Evolutionary conservation across 2,329 filamentous ascomycete genomes (phyloP), one percentile per base, ranked within the genome.

Genomic region (Neofusicoccum laricinum): DNA sequence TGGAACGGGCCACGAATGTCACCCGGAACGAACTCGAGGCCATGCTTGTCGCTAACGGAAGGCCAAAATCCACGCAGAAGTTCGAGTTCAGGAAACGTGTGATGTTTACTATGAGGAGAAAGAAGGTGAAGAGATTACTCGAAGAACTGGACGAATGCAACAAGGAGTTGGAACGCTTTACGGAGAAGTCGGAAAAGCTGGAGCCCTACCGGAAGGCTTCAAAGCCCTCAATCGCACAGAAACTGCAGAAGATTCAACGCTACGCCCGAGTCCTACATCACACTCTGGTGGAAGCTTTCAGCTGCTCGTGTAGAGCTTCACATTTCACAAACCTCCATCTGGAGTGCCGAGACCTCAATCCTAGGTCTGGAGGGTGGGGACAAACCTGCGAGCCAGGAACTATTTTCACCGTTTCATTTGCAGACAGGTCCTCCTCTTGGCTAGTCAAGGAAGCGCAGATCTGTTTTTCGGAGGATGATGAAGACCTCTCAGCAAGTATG

Each of bases 121-220:
- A 76, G 64, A 72, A 67, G 15, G 72, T 77, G 50, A 76, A 75
- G 55, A 69, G 68, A 21, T 65, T 76, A 11, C 66, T 77, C 3
- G 73, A 75, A 59, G 72, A 77, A 64, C 66, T 77, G 19, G 71
- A 75, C 40, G 73, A 76, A 2, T 77, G 75, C 69, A 77, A 76
- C 58, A 75, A 75, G 40, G 74, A 77, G 57, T 69, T 77, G 3
- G 75, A 77, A 59, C 70, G 75, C 14, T 76, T 77, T 43, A 76
- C 75, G 0, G 72, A 76, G 34, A 72, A 73, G 51, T 76, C 72
- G 21, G 75, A 77, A 61, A 76, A 72, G 66, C 71, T 77, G 3
- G 74, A 77, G 41, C 73, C 71, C 0, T 71, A 70, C 59, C 71
- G 74, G 21, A 76, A 73, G 61, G 64, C 69, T 4, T 70, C 69